These are phyloP conservation scores for Diplotaxis tenuifolia DNA, from an alignment of 345 rosid genomes.

Conservation along the genomic window DNA sequence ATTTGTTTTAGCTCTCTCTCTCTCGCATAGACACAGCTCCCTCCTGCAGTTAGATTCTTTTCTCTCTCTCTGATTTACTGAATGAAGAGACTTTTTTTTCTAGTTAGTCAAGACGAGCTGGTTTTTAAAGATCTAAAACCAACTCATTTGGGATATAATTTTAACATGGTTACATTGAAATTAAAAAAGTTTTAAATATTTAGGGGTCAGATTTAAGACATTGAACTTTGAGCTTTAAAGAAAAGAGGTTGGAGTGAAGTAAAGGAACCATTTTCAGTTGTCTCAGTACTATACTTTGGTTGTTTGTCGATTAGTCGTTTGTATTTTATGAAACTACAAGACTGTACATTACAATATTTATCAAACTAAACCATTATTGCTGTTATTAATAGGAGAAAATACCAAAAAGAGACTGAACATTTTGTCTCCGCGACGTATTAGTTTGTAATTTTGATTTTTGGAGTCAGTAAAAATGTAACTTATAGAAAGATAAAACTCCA, in stretches of 20 bases:
- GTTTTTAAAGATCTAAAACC: background rate
- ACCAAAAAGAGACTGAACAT: background rate
- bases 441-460: background rate
- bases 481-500: background rate
- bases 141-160: background rate
- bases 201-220: conserved; percentile 19
- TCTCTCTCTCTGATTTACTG: conserved; percentile 13
- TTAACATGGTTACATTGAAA: conserved; percentile 16
- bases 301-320: conserved; percentile 25
- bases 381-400: background rate
- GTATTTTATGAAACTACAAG: conserved; percentile 20
- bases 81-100: background rate
- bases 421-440: background rate
- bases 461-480: background rate
- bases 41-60: conserved; percentile 20
- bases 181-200: conserved; percentile 4
- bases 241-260: conserved; percentile 26
- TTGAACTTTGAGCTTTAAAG: conserved; percentile 30
- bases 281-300: conserved; percentile 28
- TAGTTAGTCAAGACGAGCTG: conserved; percentile 11
- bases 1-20: conserved; percentile 12
- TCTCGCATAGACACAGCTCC: background rate
- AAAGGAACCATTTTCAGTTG: conserved; percentile 28
- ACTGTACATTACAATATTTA: conserved; percentile 14
- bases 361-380: conserved; percentile 3